Evolutionary conservation across 2,329 filamentous ascomycete genomes (phyloP).

Genomic region (Paraphaeosphaeria sporulosa): DNA sequence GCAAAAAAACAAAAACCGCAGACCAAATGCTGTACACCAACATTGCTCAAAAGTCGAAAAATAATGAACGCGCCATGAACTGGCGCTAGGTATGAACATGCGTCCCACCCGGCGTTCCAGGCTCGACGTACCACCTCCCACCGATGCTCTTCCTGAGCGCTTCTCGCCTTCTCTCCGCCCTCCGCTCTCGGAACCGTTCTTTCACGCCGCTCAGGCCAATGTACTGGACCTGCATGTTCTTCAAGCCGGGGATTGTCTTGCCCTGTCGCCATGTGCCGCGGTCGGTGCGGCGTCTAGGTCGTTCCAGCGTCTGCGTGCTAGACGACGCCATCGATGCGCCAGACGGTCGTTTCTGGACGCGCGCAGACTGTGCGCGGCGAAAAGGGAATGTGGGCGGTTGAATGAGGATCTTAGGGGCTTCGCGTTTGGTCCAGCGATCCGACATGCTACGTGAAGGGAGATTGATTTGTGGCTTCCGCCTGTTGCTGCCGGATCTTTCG

Average conservation of each 20-base stretch:
- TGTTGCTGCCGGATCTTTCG: constrained; percentile 53
- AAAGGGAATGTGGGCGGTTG: constrained; percentile 35
- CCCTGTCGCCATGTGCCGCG: constrained; percentile 40
- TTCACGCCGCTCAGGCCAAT: constrained; percentile 60
- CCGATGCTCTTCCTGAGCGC: constrained; percentile 64
- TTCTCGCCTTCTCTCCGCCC: constrained; percentile 61
- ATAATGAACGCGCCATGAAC: background rate
- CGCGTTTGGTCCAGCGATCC: constrained; percentile 16
- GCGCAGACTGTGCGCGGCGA: constrained; percentile 24
- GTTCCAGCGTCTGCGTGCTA: background rate
- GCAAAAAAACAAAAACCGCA: too few relatives aligned
- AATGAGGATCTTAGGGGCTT: constrained; percentile 33
- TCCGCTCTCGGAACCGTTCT: constrained; percentile 55
- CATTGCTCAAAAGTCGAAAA: too few relatives aligned
- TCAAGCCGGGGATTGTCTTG: constrained; percentile 50
- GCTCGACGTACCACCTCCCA: constrained; percentile 49
- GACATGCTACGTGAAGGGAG: constrained; percentile 29
- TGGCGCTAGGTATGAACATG: background rate
- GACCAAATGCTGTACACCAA: constrained; percentile 3
- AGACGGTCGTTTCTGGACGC: constrained; percentile 33
- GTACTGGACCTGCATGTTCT: constrained; percentile 59
- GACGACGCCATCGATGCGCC: constrained; percentile 3
- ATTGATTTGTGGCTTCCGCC: constrained; percentile 36
- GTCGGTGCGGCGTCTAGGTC: constrained; percentile 10
- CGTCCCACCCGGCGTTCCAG: constrained; percentile 23